These are phyloP conservation scores for Candida arabinofermentans DNA, from an alignment of 805 yeast species.

Conservation along the genomic window DNA sequence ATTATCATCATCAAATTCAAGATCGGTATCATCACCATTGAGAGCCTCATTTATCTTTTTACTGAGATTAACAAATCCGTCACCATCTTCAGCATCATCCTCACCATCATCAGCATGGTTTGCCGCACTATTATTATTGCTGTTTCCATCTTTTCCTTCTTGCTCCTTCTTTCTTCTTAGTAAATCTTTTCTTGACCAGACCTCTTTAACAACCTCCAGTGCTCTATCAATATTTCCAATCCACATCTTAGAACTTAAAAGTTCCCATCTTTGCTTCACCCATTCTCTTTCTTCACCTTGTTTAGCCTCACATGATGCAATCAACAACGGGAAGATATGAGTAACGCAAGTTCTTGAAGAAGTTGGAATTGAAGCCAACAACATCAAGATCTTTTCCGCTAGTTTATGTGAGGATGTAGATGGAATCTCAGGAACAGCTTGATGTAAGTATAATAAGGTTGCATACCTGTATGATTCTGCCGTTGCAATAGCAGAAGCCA, in stretches of 20 bases:
- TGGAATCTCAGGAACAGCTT: slow-evolving; percentile 69
- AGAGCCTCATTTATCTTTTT: slow-evolving; percentile 30
- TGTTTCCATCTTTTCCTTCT: slow-evolving; percentile 9
- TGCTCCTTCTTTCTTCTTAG: slow-evolving; percentile 27
- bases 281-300: slow-evolving; percentile 57
- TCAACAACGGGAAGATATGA: slow-evolving; percentile 62
- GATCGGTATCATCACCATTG: slow-evolving; percentile 38
- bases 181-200: slow-evolving; percentile 62
- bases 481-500: slow-evolving; percentile 58
- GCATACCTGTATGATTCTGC: slow-evolving; percentile 68
- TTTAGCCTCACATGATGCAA: slow-evolving; percentile 63
- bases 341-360: slow-evolving; percentile 51
- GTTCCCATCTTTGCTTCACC: slow-evolving; percentile 56
- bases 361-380: slow-evolving; percentile 60
- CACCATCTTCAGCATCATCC: slow-evolving; percentile 11
- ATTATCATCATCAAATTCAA: slow-evolving; percentile 28
- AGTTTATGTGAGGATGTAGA: slow-evolving; percentile 48
- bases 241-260: slow-evolving; percentile 51
- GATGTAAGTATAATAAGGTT: slow-evolving; percentile 56
- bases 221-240: slow-evolving; percentile 66
- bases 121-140: slow-evolving; percentile 3
- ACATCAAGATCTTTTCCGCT: slow-evolving; percentile 56
- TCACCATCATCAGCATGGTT: slow-evolving; percentile 4
- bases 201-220: slow-evolving; percentile 65
- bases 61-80: slow-evolving; percentile 23